phyloP scores from a whole-genome alignment of 192 early-diverging fungal species.

The Coemansia erecta region DNA sequence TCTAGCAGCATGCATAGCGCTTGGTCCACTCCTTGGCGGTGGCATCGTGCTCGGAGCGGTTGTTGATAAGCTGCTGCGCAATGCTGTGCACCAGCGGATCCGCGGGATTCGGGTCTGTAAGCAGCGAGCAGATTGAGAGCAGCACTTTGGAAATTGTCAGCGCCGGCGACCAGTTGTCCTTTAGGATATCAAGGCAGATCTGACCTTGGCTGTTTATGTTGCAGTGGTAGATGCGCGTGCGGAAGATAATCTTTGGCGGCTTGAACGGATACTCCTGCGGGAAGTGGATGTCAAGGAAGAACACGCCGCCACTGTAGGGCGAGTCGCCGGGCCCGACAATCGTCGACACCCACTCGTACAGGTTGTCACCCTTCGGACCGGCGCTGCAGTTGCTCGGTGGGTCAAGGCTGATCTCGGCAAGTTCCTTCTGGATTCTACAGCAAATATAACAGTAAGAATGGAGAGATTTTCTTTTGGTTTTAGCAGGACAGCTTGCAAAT shows the following conservation, averaged over 20 bases:
- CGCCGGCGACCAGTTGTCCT: conserved; percentile 97
- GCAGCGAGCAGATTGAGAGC: conserved; percentile 87
- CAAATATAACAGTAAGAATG: conserved; percentile 1
- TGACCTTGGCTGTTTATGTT: conserved; percentile 90
- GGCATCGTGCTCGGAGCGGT: conserved; percentile 83
- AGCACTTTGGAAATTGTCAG: conserved; percentile 94
- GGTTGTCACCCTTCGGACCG: conserved; percentile 92
- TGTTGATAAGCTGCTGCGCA: conserved; percentile 81
- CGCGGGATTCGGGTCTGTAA: conserved; percentile 94
- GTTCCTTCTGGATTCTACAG: conserved; percentile 90
- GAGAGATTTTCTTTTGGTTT: not conserved
- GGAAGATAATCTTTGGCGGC: conserved; percentile 90
- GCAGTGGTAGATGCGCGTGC: conserved; percentile 95
- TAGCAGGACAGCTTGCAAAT: conserved; percentile 1
- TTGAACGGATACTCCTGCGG: conserved; percentile 95
- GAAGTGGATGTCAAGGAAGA: conserved; percentile 91
- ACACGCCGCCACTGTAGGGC: conserved; percentile 88
- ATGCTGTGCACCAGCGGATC: conserved; percentile 92
- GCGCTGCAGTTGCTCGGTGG: conserved; percentile 94
- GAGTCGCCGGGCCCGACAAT: conserved; percentile 86
- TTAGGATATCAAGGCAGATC: conserved; percentile 94
- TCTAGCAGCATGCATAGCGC: conserved; percentile 62
- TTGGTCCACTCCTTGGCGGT: conserved; percentile 93
- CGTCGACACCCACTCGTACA: conserved; percentile 96
- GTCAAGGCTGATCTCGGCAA: conserved; percentile 93